phyloP scores from a whole-genome alignment of 2,329 filamentous ascomycete species.

The Plectosphaerella sp. region DNA sequence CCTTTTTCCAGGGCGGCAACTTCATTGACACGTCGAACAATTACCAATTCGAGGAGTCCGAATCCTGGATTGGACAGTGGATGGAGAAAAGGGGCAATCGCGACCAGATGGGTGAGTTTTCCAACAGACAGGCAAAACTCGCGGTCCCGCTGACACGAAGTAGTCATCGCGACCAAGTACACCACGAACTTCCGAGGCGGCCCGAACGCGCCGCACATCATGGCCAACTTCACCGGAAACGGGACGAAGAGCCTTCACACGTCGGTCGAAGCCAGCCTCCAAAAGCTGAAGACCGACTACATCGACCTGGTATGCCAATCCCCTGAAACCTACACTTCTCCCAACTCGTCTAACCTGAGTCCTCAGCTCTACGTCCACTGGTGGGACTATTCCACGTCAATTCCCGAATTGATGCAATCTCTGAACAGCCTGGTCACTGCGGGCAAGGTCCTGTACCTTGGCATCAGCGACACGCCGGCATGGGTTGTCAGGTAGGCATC shows the following conservation, averaged over 20 bases:
- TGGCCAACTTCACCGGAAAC: slow-evolving; percentile 54
- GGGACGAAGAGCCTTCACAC: slow-evolving; percentile 55
- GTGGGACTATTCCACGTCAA: slow-evolving; percentile 64
- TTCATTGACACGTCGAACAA: slow-evolving; percentile 71
- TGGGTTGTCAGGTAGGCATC: slow-evolving; percentile 53
- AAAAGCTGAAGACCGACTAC: slow-evolving; percentile 62
- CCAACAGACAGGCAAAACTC: not conserved
- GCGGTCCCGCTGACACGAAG: not conserved
- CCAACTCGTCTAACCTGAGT: not conserved
- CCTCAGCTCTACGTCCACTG: slow-evolving; percentile 54
- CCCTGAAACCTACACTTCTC: slow-evolving; percentile 10
- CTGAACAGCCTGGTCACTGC: slow-evolving; percentile 55
- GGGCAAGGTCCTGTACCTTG: slow-evolving; percentile 63
- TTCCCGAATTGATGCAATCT: slow-evolving; percentile 65
- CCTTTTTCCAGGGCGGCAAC: slow-evolving; percentile 47
- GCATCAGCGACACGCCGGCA: slow-evolving; percentile 64
- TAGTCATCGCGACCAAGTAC: slow-evolving; percentile 67
- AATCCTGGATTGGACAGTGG: slow-evolving; percentile 67
- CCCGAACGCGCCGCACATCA: slow-evolving; percentile 34
- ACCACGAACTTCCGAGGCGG: slow-evolving; percentile 49
- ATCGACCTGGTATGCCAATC: slow-evolving; percentile 51
- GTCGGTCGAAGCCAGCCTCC: slow-evolving; percentile 51
- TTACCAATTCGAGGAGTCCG: slow-evolving; percentile 60
- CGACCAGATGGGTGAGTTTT: slow-evolving; percentile 53
- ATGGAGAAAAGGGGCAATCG: slow-evolving; percentile 60